These are phyloP conservation scores for Tripterygium wilfordii DNA, from an alignment of 177 flowering plant genomes.

Conservation along the genomic window DNA sequence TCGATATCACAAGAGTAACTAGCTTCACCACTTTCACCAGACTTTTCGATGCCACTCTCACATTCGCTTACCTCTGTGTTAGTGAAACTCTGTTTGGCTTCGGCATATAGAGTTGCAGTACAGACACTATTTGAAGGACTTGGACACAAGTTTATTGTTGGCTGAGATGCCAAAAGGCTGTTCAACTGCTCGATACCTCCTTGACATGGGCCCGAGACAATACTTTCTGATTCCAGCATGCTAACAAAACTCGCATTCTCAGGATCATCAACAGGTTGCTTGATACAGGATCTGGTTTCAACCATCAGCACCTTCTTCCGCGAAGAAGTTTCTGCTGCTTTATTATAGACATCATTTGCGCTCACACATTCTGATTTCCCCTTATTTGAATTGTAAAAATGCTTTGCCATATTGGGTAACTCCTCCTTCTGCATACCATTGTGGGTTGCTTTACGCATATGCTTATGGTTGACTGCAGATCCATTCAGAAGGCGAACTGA, in stretches of 20 bases:
- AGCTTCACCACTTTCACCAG: conserved; percentile 36
- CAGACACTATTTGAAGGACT: conserved; percentile 56
- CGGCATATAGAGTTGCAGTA: conserved; percentile 38
- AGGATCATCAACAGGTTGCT: conserved; percentile 26
- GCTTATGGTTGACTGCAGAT: conserved; percentile 20
- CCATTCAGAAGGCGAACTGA: conserved; percentile 8
- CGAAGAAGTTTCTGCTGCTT: conserved; percentile 4
- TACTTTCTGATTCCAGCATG: conserved; percentile 16
- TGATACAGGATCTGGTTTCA: conserved; percentile 17
- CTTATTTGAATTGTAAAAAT: conserved; percentile 12
- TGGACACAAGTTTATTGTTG: conserved; percentile 21
- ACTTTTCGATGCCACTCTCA: conserved; percentile 34
- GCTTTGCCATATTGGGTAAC: conserved; percentile 16
- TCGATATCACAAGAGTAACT: conserved; percentile 43
- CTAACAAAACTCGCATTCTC: conserved; percentile 17
- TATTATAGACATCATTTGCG: conserved; percentile 10
- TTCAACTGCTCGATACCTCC: conserved; percentile 13
- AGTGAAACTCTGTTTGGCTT: conserved; percentile 65
- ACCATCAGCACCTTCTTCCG: conserved; percentile 21
- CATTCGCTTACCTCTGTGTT: conserved; percentile 52
- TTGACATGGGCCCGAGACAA: conserved; percentile 12
- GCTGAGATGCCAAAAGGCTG: conserved; percentile 17
- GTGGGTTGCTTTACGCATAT: conserved; percentile 9
- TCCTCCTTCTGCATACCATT: conserved; percentile 19
- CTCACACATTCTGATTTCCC: conserved; percentile 19